Percentiles rank a stretch among this genome's conserved stretches.
Evolutionary conservation across 1,284 basidiomycete species (phyloP).

Genomic region (Trametes pubescens): DNA sequence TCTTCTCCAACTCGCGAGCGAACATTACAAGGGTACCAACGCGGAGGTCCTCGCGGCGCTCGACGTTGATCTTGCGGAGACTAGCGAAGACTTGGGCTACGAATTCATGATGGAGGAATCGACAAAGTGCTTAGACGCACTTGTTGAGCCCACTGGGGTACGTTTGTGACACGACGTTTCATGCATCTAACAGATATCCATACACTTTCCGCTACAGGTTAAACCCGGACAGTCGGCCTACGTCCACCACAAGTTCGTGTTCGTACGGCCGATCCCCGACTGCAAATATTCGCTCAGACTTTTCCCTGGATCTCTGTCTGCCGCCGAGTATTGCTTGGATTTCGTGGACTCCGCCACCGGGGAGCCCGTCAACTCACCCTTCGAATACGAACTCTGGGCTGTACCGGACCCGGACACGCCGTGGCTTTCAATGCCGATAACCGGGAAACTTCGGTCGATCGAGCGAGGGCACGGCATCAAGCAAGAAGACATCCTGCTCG

Average conservation of each 20-base stretch:
- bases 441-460: background rate
- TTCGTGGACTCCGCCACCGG: slow-evolving; percentile 17
- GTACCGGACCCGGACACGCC: slow-evolving; percentile 1
- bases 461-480: background rate
- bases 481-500: background rate
- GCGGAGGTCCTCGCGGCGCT: background rate
- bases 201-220: background rate
- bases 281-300: slow-evolving; percentile 6
- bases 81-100: background rate
- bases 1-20: background rate
- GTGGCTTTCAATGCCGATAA: background rate
- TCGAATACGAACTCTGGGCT: slow-evolving; percentile 16
- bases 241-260: background rate
- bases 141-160: background rate
- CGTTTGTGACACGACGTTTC: background rate
- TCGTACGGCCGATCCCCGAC: background rate
- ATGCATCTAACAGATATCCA: background rate
- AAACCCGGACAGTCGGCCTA: background rate
- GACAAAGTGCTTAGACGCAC: background rate
- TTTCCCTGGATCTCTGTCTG: slow-evolving; percentile 8
- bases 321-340: slow-evolving; percentile 14
- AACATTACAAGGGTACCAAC: background rate
- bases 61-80: background rate
- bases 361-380: slow-evolving; percentile 19
- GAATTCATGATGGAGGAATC: background rate